phyloP scores from a whole-genome alignment of 2,329 filamentous ascomycete species.

The Hymenoscyphus salicellus region DNA sequence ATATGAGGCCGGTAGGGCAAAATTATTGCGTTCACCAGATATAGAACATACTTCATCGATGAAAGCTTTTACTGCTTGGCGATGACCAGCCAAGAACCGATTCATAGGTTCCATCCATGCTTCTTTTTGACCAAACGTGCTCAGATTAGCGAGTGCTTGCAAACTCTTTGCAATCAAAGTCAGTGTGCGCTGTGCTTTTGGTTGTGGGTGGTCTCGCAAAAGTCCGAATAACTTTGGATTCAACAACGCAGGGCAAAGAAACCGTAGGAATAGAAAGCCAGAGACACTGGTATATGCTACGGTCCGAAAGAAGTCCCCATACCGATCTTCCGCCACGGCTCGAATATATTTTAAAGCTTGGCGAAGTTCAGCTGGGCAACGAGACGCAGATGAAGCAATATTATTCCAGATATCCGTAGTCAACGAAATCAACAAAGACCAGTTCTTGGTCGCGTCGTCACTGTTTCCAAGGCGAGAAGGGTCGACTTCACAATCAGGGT shows the following conservation, averaged over 20 bases:
- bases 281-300: slow-evolving; percentile 93
- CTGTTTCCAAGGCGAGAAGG: slow-evolving; percentile 68
- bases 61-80: slow-evolving; percentile 79
- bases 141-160: slow-evolving; percentile 86
- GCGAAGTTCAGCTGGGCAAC: slow-evolving; percentile 76
- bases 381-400: slow-evolving; percentile 70
- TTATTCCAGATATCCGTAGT: slow-evolving; percentile 84
- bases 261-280: slow-evolving; percentile 88
- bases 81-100: slow-evolving; percentile 71
- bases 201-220: slow-evolving; percentile 75
- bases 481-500: slow-evolving; percentile 93
- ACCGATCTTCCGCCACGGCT: slow-evolving; percentile 89
- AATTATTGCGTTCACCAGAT: slow-evolving; percentile 63
- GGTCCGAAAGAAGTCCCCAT: slow-evolving; percentile 85
- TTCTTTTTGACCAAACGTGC: slow-evolving; percentile 89
- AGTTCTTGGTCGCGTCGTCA: slow-evolving; percentile 79
- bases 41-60: slow-evolving; percentile 85
- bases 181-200: slow-evolving; percentile 78
- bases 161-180: slow-evolving; percentile 91
- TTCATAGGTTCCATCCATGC: slow-evolving; percentile 99
- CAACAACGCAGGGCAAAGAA: slow-evolving; percentile 93
- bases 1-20: slow-evolving; percentile 75
- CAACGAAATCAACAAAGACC: slow-evolving; percentile 70
- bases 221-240: slow-evolving; percentile 93
- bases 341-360: slow-evolving; percentile 87